phyloP scores from a whole-genome alignment of 768 basidiomycete species.

The Russula sp. region DNA sequence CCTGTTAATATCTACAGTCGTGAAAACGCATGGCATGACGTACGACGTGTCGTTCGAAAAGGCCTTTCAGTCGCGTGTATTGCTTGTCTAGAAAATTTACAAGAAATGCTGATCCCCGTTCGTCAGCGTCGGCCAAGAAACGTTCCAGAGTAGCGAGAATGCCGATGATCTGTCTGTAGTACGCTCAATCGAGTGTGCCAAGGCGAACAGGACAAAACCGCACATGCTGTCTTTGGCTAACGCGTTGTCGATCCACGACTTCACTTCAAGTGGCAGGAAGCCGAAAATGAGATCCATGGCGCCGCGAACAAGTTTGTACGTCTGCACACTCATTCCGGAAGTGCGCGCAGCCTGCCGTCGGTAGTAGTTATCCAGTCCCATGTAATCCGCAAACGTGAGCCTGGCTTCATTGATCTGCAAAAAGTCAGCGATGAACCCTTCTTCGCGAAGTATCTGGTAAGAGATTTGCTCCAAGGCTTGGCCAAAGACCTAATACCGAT shows the following conservation, averaged over 20 bases:
- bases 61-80: constrained; percentile 67
- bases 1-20: constrained; percentile 14
- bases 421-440: constrained; percentile 87
- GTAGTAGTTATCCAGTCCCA: constrained; percentile 92
- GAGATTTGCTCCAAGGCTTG: constrained; percentile 73
- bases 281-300: constrained; percentile 96
- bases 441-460: constrained; percentile 74
- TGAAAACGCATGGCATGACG: constrained; percentile 31
- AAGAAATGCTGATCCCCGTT: constrained; percentile 74
- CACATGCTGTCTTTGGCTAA: constrained; percentile 76
- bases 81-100: constrained; percentile 75
- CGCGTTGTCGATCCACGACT: constrained; percentile 79
- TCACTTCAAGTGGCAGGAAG: constrained; percentile 80
- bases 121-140: constrained; percentile 72
- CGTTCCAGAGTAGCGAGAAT: constrained; percentile 76
- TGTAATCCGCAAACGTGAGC: constrained; percentile 93
- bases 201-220: constrained; percentile 26
- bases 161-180: constrained; percentile 75
- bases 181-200: not conserved
- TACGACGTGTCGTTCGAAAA: constrained; percentile 75
- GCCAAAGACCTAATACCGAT: constrained; percentile 58
- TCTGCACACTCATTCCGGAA: constrained; percentile 61
- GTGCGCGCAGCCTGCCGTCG: constrained; percentile 82
- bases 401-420: constrained; percentile 86
- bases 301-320: constrained; percentile 75